Conservation (phyloP, 805 yeast genomes). For the Candida khao-thaluensis region DNA sequence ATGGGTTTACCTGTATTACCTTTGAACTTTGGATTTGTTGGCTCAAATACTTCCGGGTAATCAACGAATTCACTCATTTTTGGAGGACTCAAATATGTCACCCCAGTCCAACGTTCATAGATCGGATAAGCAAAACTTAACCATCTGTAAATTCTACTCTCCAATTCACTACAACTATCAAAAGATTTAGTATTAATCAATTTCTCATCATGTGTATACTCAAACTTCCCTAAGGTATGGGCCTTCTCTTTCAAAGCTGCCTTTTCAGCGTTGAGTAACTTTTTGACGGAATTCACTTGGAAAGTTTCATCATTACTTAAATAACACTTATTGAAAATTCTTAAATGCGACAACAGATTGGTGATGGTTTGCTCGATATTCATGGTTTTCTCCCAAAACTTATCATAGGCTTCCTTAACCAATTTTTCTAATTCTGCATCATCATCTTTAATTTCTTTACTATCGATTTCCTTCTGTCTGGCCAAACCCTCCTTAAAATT, state of each 20-base stretch:
- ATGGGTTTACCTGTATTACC: constrained; percentile 8
- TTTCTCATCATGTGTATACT: constrained; percentile 15
- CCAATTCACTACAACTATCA: constrained; percentile 30
- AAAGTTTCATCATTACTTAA: constrained; percentile 24
- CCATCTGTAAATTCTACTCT: constrained; percentile 42
- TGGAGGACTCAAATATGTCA: constrained; percentile 22
- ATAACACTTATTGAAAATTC: constrained; percentile 48
- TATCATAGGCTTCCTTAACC: constrained; percentile 29
- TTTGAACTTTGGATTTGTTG: constrained; percentile 16
- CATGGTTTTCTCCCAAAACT: constrained; percentile 23
- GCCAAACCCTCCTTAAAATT: constrained; percentile 28
- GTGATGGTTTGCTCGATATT: constrained; percentile 36
- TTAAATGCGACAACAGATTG: constrained; percentile 44
- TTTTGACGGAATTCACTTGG: constrained; percentile 10
- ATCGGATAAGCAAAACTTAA: constrained; percentile 38
- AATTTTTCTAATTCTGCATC: constrained; percentile 21
- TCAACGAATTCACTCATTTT: constrained; percentile 21
- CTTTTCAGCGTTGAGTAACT: constrained; percentile 6
- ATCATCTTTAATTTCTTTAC: constrained; percentile 18
- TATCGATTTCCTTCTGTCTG: constrained; percentile 14
- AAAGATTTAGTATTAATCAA: constrained; percentile 16
- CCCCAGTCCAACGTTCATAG: constrained; percentile 42
- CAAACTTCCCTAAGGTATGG: constrained; percentile 10
- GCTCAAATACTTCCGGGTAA: constrained; percentile 16
- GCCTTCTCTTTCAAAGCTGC: background rate